These are phyloP conservation scores for Magnusiomyces paraingens DNA, from an alignment of 1,139 yeast species.

Conservation along the genomic window DNA sequence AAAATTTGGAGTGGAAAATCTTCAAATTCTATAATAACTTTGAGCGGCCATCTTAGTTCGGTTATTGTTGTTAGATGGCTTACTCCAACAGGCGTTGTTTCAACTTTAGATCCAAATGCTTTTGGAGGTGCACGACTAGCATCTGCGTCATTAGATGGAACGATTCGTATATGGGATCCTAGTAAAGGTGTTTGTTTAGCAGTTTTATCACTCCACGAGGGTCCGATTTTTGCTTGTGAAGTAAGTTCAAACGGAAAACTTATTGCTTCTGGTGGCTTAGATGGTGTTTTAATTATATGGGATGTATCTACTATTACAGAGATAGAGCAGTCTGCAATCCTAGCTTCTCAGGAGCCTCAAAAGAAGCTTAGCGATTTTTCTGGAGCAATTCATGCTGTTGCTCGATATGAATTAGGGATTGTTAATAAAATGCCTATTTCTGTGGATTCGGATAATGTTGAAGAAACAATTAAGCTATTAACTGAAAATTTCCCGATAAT, in stretches of 20 bases:
- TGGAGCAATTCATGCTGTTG: conserved; percentile 13
- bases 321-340: conserved; percentile 9
- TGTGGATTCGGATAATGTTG: neutral
- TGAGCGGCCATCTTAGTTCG: conserved; percentile 29
- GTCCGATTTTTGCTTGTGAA: conserved; percentile 49
- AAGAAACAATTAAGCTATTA: neutral
- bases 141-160: conserved; percentile 65
- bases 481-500: neutral
- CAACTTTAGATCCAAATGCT: conserved; percentile 15
- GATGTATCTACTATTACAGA: conserved; percentile 30
- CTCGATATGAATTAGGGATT: conserved; percentile 12
- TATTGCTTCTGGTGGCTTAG: conserved; percentile 55
- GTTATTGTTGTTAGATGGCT: conserved; percentile 30
- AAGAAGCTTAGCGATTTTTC: conserved; percentile 4
- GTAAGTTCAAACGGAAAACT: conserved; percentile 45
- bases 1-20: conserved; percentile 55
- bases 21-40: conserved; percentile 24
- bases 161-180: conserved; percentile 62
- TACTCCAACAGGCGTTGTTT: conserved; percentile 14
- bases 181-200: conserved; percentile 38
- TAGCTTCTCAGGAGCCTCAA: conserved; percentile 9
- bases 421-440: conserved; percentile 1
- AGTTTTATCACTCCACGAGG: conserved; percentile 38
- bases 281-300: conserved; percentile 54
- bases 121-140: conserved; percentile 27